Evolutionary conservation across 2,329 filamentous ascomycete species (phyloP), one percentile per base, ranked within the genome.

Genomic region (Tolypocladium guangdongense): DNA sequence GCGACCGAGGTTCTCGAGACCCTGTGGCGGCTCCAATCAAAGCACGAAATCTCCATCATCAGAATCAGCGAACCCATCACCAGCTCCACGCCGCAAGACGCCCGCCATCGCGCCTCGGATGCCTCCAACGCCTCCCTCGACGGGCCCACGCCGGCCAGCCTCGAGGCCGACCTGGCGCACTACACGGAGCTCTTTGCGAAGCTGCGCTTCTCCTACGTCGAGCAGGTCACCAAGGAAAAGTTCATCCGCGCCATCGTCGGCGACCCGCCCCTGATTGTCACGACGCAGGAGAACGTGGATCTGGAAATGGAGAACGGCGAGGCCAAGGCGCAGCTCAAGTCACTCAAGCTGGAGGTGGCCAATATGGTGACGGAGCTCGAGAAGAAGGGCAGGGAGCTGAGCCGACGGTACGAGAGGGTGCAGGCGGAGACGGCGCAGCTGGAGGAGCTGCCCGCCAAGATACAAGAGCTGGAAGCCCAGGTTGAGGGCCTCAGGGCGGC

Each of bases 211-310:
- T 95, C 88, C 59, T 97, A 97, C 71, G 87, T 96, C 62, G 93
- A 99, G 71, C 93, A 97, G 75, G 90, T 97, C 57, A 97, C 92
- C 46, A 99, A 97, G 72, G 93, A 99, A 69, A 95, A 96, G 65
- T 97, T 96, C 69, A 85, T 99, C 52, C 88, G 90, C 60, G 86
- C 88, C 58, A 95, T 97, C 61, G 90, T 95, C 18, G 90, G 89
- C 58, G 88, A 96, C 58, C 90, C 91, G 49, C 93, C 92, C 0
- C 78, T 91, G 18, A 86, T 97, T 47, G 88, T 95, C 54, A 86
- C 86, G 41, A 82, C 85, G 45, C 80, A 84, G 61, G 91, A 97
- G 65, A 97, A 96, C 66, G 74, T 86, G 49, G 83, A 85, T 54
- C 72, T 95, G 27, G 89, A 93, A 65, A 75, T 71, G 60, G 75